Percentiles rank a stretch among this genome's conserved stretches.
phyloP scores from a whole-genome alignment of 2,329 filamentous ascomycete genomes.

The Capronia coronata region DNA sequence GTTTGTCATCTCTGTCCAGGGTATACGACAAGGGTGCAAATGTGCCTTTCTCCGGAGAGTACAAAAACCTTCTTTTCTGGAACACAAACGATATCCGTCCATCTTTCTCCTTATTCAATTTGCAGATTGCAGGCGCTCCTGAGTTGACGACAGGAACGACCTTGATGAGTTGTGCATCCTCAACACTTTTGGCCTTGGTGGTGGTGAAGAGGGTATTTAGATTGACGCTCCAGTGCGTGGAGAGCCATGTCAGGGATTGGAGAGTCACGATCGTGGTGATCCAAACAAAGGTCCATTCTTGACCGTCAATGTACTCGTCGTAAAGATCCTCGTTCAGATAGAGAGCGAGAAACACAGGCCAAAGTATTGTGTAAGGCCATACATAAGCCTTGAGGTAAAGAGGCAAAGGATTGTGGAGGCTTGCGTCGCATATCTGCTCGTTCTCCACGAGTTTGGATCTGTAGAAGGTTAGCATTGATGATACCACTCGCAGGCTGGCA shows the following conservation, averaged over 20 bases:
- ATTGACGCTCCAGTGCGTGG: conserved; percentile 95
- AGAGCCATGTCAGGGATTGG: conserved; percentile 86
- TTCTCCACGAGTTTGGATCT: conserved; percentile 68
- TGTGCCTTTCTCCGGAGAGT: conserved; percentile 61
- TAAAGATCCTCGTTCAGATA: conserved; percentile 81
- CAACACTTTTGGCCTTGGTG: conserved; percentile 60
- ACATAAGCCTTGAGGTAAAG: conserved; percentile 77
- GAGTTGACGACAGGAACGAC: conserved; percentile 86
- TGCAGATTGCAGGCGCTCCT: conserved; percentile 80
- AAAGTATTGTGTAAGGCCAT: conserved; percentile 86
- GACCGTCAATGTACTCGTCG: conserved; percentile 82
- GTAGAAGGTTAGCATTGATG: conserved; percentile 5
- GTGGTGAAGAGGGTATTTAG: conserved; percentile 76
- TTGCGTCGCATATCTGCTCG: conserved; percentile 77
- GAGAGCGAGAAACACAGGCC: conserved; percentile 84
- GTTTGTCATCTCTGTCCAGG: conserved; percentile 80
- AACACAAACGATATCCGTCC: conserved; percentile 85
- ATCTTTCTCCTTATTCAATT: conserved; percentile 66
- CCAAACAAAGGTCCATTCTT: conserved; percentile 98
- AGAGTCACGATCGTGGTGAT: conserved; percentile 77
- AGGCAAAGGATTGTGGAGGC: conserved; percentile 80
- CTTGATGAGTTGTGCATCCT: conserved; percentile 80
- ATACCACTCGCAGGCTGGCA: background rate
- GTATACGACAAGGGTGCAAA: conserved; percentile 78
- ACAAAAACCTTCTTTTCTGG: conserved; percentile 95